phyloP scores from a whole-genome alignment of 192 early-diverging fungal genomes.

The Coemansia sp. region DNA sequence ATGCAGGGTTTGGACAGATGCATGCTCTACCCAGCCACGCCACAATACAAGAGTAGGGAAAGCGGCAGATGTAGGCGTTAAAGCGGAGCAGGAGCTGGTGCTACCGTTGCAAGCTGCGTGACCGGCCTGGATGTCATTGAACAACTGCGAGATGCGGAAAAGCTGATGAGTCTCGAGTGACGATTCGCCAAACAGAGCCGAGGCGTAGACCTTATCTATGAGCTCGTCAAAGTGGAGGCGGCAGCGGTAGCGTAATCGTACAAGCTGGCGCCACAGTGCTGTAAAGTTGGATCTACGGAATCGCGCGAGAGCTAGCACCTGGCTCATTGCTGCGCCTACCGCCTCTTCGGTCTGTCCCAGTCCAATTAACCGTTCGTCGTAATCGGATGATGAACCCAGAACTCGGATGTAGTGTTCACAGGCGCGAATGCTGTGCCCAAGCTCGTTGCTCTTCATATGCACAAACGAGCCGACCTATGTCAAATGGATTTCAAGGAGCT shows the following conservation, averaged over 20 bases:
- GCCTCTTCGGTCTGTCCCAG: constrained; percentile 47
- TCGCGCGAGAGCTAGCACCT: constrained; percentile 33
- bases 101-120: neutral
- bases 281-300: constrained; percentile 50
- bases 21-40: constrained; percentile 48
- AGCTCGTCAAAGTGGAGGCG: constrained; percentile 19
- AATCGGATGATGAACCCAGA: constrained; percentile 6
- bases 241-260: constrained; percentile 27
- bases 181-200: constrained; percentile 39
- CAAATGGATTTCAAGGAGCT: neutral
- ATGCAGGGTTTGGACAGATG: constrained; percentile 18
- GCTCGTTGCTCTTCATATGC: constrained; percentile 38
- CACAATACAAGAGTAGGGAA: constrained; percentile 29
- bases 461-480: constrained; percentile 37
- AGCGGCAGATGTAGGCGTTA: neutral
- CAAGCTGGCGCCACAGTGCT: constrained; percentile 40
- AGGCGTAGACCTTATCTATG: constrained; percentile 20
- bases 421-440: constrained; percentile 27
- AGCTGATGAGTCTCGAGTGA: constrained; percentile 41
- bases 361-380: constrained; percentile 34
- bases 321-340: constrained; percentile 28
- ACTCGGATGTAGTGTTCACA: constrained; percentile 31
- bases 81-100: neutral
- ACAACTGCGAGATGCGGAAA: constrained; percentile 40
- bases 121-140: constrained; percentile 24